Percentiles rank a stretch among this genome's conserved stretches.
phyloP scores from a whole-genome alignment of 331 rosid genomes.

The Malus hybrid region DNA sequence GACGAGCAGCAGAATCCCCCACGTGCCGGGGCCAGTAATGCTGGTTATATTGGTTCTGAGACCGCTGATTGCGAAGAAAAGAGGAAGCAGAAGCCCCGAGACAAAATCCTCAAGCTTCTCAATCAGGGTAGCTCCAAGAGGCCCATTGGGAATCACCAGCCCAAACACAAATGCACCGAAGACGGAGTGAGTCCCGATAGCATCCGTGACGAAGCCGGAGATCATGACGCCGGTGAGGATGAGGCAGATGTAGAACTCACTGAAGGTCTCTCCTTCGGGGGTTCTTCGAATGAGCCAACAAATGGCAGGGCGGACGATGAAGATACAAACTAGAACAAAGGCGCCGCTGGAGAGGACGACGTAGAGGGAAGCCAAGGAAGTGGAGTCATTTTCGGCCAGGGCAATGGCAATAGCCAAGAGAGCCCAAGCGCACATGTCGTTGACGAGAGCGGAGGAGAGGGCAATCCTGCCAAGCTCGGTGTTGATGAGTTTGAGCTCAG shows the following conservation, averaged over 20 bases:
- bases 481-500: constrained; percentile 69
- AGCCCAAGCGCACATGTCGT: constrained; percentile 65
- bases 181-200: constrained; percentile 75
- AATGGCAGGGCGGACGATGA: constrained; percentile 43
- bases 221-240: constrained; percentile 84
- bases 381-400: constrained; percentile 30
- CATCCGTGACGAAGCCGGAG: constrained; percentile 77
- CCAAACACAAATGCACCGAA: constrained; percentile 92
- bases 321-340: constrained; percentile 39
- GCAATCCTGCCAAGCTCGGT: constrained; percentile 47
- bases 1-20: constrained; percentile 40
- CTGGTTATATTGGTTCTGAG: constrained; percentile 47
- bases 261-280: constrained; percentile 75
- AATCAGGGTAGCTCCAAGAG: constrained; percentile 62
- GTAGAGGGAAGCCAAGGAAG: constrained; percentile 50
- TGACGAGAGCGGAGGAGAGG: constrained; percentile 45
- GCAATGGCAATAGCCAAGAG: constrained; percentile 62
- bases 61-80: constrained; percentile 81
- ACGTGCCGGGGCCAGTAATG: constrained; percentile 9
- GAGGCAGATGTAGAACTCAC: constrained; percentile 60
- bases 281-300: constrained; percentile 55
- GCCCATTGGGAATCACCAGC: constrained; percentile 65
- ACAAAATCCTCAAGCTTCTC: constrained; percentile 90
- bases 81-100: constrained; percentile 73
- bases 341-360: constrained; percentile 41